Evolutionary conservation across 257 asterid species (phyloP).

Genomic region (Fraxinus americana): DNA sequence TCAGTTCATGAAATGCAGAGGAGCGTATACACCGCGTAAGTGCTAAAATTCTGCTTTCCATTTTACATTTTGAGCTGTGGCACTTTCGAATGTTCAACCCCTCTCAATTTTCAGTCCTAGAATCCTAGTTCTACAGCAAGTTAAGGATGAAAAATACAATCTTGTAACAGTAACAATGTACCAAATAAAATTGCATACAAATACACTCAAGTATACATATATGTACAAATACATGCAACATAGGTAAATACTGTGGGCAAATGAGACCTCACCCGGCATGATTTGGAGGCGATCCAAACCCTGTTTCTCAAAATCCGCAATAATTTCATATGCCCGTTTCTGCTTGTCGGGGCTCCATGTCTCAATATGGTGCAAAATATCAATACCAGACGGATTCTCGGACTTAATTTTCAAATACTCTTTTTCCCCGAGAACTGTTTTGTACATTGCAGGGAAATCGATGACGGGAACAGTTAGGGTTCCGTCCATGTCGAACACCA

Average conservation of each 20-base stretch:
- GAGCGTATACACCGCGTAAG: background rate
- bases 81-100: background rate
- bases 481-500: constrained; percentile 98
- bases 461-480: constrained; percentile 93
- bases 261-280: constrained; percentile 72
- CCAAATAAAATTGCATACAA: background rate
- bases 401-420: constrained; percentile 52
- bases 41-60: background rate
- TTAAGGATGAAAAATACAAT: background rate
- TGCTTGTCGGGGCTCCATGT: constrained; percentile 78
- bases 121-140: background rate
- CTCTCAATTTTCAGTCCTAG: background rate
- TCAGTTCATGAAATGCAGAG: background rate
- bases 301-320: constrained; percentile 78
- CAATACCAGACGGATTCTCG: constrained; percentile 73
- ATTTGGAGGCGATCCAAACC: constrained; percentile 87
- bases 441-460: constrained; percentile 89
- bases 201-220: background rate
- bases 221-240: background rate
- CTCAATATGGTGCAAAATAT: constrained; percentile 83
- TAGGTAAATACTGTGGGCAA: background rate
- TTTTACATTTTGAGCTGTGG: background rate
- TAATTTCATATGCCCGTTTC: constrained; percentile 58
- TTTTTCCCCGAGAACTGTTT: constrained; percentile 79
- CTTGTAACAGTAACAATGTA: background rate